phyloP scores from a whole-genome alignment of 2,329 filamentous ascomycete genomes.

The Xylaria arbuscula region DNA sequence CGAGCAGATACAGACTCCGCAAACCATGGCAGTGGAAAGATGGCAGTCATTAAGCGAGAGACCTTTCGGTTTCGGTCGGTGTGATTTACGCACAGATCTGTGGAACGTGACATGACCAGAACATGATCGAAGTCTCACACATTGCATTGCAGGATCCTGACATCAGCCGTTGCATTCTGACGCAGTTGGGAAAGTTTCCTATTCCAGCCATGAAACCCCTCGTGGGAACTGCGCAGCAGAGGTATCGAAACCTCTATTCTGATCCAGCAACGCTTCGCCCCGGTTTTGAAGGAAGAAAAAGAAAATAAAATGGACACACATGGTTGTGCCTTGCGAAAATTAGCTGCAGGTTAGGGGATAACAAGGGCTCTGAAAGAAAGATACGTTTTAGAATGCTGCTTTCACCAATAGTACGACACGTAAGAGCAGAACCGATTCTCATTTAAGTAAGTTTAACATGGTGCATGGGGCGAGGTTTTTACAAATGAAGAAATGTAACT shows the following conservation, averaged over 20 bases:
- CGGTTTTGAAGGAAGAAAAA: not conserved
- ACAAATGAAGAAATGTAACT: no score
- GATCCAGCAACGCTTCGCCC: not conserved
- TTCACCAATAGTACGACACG: not conserved
- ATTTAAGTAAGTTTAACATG: not conserved
- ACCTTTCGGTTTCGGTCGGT: not conserved
- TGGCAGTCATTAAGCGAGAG: conserved; percentile 3
- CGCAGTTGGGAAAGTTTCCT: not conserved
- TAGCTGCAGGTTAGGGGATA: not conserved
- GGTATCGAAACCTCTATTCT: not conserved
- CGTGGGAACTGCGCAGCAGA: not conserved
- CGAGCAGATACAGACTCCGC: not conserved
- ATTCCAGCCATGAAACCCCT: not conserved
- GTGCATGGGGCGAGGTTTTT: no score
- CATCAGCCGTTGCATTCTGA: not conserved
- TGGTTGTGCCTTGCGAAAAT: not conserved
- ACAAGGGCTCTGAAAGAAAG: not conserved
- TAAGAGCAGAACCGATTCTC: not conserved
- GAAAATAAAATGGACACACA: not conserved
- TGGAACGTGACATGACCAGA: conserved; percentile 6
- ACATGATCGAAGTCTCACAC: not conserved
- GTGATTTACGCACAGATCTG: not conserved
- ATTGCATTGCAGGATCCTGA: not conserved
- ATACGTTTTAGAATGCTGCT: not conserved
- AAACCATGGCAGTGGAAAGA: conserved; percentile 2